Evolutionary conservation across 768 basidiomycete genomes (phyloP).

Genomic region (Mycena capillaripes): DNA sequence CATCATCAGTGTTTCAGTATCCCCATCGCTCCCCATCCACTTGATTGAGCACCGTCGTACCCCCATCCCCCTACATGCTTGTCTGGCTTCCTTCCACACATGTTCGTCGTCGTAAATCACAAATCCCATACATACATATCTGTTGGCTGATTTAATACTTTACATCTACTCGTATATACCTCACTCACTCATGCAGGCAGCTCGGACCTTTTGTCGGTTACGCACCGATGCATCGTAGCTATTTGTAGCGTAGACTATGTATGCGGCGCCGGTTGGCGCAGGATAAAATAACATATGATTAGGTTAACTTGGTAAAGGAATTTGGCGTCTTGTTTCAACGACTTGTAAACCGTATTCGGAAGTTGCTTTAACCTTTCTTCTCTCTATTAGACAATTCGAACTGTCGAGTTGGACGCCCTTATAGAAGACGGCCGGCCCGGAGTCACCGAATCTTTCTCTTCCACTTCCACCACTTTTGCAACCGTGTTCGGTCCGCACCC

Average conservation of each 20-base stretch:
- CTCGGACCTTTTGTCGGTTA: slow-evolving; percentile 5
- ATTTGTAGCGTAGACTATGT: background rate
- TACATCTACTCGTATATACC: background rate
- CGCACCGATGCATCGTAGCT: background rate
- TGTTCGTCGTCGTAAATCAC: background rate
- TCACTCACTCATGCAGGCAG: background rate
- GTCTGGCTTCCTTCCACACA: background rate
- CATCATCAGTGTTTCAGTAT: background rate
- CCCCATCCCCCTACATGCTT: slow-evolving; percentile 25
- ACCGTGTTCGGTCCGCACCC: no score
- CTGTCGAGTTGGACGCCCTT: no score
- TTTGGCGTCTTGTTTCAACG: no score
- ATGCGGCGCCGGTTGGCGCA: slow-evolving; percentile 25
- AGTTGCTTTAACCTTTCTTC: no score
- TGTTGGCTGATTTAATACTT: background rate
- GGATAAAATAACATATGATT: background rate
- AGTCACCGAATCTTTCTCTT: no score
- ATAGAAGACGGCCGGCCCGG: no score
- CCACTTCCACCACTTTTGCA: no score
- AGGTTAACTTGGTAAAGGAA: no score
- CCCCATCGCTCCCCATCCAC: slow-evolving; percentile 35
- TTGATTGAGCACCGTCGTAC: slow-evolving; percentile 41
- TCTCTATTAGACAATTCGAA: no score
- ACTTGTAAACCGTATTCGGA: no score
- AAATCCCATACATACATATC: background rate